Percentiles rank a stretch among this genome's conserved stretches.
Evolutionary conservation across 225 moss, liverwort and hornwort species (phyloP).

Genomic region (Rhytidiadelphus loreus): DNA sequence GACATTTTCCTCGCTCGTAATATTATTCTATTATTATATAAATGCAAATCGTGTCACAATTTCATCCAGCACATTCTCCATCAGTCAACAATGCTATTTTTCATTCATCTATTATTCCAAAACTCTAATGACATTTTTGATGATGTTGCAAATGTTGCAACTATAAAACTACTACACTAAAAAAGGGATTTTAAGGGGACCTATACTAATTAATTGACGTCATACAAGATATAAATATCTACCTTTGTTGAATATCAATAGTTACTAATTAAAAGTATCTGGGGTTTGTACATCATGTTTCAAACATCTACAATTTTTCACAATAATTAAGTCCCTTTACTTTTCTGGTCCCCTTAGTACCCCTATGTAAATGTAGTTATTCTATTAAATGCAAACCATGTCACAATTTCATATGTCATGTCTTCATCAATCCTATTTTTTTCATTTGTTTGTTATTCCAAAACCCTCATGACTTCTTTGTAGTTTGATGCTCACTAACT

Average conservation of each 20-base stretch:
- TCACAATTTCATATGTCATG: rapidly evolving
- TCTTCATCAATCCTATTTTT: background rate
- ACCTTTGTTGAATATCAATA: too few relatives aligned
- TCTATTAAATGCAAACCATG: background rate
- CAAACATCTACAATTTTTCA: too few relatives aligned
- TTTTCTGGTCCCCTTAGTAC: too few relatives aligned
- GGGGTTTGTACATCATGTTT: too few relatives aligned
- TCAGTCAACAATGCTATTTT: background rate
- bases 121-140: background rate
- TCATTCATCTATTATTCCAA: background rate
- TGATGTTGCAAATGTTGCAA: background rate
- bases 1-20: background rate
- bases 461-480: background rate
- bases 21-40: background rate
- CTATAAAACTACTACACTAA: background rate
- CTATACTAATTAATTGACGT: too few relatives aligned
- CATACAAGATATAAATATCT: too few relatives aligned
- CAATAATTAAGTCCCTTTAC: too few relatives aligned
- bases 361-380: too few relatives aligned
- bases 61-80: background rate
- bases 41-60: background rate
- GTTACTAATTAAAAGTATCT: too few relatives aligned
- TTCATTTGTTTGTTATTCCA: background rate
- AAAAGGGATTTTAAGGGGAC: too few relatives aligned
- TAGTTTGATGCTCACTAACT: background rate